A percentile compares a stretch with the other conserved stretches of the same genome.
phyloP scores from a whole-genome alignment of 1,284 basidiomycete genomes.

The Athelia psychrophila region DNA sequence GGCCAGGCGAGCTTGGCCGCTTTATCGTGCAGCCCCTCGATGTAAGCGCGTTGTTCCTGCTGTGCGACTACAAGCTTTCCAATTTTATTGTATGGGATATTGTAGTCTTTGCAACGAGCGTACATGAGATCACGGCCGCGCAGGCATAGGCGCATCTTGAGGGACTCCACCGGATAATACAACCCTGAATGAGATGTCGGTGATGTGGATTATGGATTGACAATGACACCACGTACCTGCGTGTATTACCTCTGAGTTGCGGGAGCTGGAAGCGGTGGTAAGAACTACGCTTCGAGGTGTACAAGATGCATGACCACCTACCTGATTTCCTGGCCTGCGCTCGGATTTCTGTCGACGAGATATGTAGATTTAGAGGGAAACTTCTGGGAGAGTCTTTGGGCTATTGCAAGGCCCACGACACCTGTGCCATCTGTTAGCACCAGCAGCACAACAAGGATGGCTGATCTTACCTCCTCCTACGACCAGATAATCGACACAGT shows the following conservation, averaged over 20 bases:
- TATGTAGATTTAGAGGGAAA: slow-evolving; percentile 78
- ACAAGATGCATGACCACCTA: slow-evolving; percentile 24
- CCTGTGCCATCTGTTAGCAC: slow-evolving; percentile 39
- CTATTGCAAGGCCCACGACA: slow-evolving; percentile 87
- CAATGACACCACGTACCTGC: slow-evolving; percentile 51
- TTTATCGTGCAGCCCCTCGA: slow-evolving; percentile 68
- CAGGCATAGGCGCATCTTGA: slow-evolving; percentile 88
- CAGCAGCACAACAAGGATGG: neutral
- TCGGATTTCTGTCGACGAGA: slow-evolving; percentile 78
- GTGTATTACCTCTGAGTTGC: slow-evolving; percentile 97
- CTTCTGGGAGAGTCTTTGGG: slow-evolving; percentile 66
- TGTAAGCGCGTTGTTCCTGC: slow-evolving; percentile 63
- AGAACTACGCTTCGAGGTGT: neutral
- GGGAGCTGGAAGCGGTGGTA: slow-evolving; percentile 52
- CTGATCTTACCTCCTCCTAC: slow-evolving; percentile 80
- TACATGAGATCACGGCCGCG: slow-evolving; percentile 88
- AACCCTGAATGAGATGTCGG: slow-evolving; percentile 43
- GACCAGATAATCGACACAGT: slow-evolving; percentile 83
- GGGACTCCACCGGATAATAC: slow-evolving; percentile 82
- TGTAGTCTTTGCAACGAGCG: slow-evolving; percentile 63
- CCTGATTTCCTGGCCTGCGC: slow-evolving; percentile 84
- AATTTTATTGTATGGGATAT: slow-evolving; percentile 70
- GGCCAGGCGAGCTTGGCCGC: slow-evolving; percentile 54
- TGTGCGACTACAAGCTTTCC: slow-evolving; percentile 89
- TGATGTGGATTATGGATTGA: neutral